phyloP scores from a whole-genome alignment of 495 filamentous ascomycete species.

The Xanthoparmelia taractica region DNA sequence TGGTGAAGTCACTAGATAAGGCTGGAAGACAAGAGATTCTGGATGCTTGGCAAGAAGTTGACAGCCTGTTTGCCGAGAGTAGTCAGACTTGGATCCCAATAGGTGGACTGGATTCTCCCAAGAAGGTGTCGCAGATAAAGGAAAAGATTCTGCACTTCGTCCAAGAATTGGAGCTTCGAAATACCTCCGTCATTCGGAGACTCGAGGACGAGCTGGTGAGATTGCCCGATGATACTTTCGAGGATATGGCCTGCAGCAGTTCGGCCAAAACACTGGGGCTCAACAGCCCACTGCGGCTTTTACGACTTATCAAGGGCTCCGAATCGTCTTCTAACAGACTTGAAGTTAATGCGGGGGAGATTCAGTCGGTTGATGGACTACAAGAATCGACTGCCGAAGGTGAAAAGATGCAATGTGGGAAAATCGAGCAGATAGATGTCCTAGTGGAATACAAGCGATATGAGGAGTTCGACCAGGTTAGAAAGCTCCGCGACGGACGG shows the following conservation, averaged over 20 bases:
- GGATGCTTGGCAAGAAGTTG: not conserved
- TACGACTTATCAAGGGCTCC: not conserved
- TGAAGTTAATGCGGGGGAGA: not conserved
- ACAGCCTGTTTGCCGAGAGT: not conserved
- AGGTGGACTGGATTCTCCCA: not conserved
- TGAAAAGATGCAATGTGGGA: not conserved
- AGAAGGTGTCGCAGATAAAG: not conserved
- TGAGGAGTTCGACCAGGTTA: not conserved
- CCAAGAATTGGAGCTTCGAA: not conserved
- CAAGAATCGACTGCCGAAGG: not conserved
- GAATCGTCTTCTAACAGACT: not conserved
- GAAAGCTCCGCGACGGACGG: not conserved
- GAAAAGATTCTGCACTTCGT: slow-evolving; percentile 1
- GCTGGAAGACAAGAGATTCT: slow-evolving; percentile 1
- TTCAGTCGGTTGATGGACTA: not conserved
- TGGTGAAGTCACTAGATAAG: not conserved
- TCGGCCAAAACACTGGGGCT: not conserved
- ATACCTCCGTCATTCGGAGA: not conserved
- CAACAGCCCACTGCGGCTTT: not conserved
- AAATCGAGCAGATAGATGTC: not conserved
- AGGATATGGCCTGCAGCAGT: not conserved
- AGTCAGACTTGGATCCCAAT: not conserved
- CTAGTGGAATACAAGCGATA: not conserved
- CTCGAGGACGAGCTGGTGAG: not conserved
- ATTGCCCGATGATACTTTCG: not conserved